phyloP scores from a whole-genome alignment of 441 rosid species.

The Adansonia gregorii region DNA sequence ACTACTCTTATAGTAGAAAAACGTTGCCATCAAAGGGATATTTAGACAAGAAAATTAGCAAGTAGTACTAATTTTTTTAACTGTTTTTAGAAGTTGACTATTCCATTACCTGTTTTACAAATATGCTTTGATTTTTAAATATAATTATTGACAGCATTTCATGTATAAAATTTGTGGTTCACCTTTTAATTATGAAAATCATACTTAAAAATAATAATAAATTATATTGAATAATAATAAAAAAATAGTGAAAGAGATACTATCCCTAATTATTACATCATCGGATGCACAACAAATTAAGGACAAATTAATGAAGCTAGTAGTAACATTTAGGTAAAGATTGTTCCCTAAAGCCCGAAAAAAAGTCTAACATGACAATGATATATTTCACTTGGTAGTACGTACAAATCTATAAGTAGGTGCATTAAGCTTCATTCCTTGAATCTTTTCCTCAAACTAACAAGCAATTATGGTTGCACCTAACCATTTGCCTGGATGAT shows the following conservation, averaged over 20 bases:
- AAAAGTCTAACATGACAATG: neutral
- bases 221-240: no score
- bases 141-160: no score
- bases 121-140: no score
- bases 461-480: no score
- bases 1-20: neutral
- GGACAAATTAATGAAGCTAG: neutral
- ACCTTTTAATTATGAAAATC: no score
- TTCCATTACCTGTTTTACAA: neutral
- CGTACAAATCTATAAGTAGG: neutral
- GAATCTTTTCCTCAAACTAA: neutral
- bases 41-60: no score
- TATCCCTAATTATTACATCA: no score
- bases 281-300: neutral
- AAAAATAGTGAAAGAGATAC: no score
- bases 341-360: neutral
- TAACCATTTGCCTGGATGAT: no score
- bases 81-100: neutral
- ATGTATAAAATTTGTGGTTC: no score
- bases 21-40: neutral
- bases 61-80: no score
- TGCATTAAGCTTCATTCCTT: neutral
- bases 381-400: neutral
- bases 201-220: neutral
- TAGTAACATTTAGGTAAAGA: neutral